A percentile compares a stretch with the other conserved stretches of the same genome.
Conservation (phyloP, 192 early-diverging fungal species). For the Spinellus fusiger region DNA sequence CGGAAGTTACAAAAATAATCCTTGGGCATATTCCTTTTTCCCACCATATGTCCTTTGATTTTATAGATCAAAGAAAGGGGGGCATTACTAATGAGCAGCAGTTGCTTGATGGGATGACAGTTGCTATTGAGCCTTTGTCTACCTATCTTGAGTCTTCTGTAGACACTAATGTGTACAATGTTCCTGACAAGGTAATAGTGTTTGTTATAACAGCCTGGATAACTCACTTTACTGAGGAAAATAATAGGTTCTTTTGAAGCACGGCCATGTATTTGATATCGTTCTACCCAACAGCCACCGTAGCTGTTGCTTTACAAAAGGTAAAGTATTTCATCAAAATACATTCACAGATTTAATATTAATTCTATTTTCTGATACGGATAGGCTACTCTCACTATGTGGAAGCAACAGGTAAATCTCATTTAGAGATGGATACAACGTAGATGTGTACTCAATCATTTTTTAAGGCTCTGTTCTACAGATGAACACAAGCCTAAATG, state of each 20-base stretch:
- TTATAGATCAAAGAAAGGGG: conserved; percentile 31
- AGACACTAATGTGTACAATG: conserved; percentile 34
- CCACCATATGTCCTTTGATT: conserved; percentile 13
- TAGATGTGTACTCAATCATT: background rate
- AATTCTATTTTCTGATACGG: conserved; percentile 6
- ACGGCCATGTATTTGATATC: conserved; percentile 55
- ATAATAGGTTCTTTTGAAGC: conserved; percentile 39
- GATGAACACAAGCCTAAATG: conserved; percentile 40
- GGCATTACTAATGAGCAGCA: conserved; percentile 15
- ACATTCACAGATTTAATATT: background rate
- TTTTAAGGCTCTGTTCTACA: conserved; percentile 42
- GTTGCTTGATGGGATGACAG: conserved; percentile 7
- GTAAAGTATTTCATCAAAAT: conserved; percentile 8
- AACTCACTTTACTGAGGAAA: background rate
- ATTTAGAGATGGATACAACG: background rate
- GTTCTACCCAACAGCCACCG: conserved; percentile 54
- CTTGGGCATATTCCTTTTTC: conserved; percentile 37
- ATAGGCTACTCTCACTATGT: conserved; percentile 65
- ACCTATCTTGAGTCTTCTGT: conserved; percentile 11
- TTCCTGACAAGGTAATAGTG: conserved; percentile 46
- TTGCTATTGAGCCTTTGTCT: conserved; percentile 15
- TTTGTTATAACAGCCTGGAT: no score
- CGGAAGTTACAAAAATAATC: conserved; percentile 29
- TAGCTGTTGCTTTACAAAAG: conserved; percentile 82
- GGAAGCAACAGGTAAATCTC: conserved; percentile 38